Evolutionary conservation across 2,329 filamentous ascomycete species (phyloP), one percentile per base, ranked within the genome.

Genomic region (Botrytis pseudocinerea): DNA sequence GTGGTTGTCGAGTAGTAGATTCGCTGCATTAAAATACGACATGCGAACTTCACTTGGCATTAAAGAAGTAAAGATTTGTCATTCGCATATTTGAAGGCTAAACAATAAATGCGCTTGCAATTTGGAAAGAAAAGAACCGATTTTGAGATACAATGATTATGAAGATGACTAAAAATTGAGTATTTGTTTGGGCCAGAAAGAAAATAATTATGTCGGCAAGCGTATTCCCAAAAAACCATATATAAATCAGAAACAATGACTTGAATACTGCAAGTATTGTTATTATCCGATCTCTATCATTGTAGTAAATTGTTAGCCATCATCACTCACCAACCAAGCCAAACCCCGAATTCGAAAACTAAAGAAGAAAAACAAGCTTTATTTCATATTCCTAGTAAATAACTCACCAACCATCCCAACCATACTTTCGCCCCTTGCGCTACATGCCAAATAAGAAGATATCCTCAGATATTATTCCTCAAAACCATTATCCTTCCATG

Each of bases 361-460:
- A 44, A 48, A 68, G 18, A 40, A 32, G 28, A 44, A 32, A n/a
- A 66, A 20, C 2, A 42, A 63, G 25, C 25, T 69, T 57, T 18
- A 44, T 69, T 69, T 32, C n/a, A 32, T 57, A 22, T 42, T 42
- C 64, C 64, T 69, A 32, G 40, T 38, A 42, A 42, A 69, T 32
- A 57, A 69, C 51, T 69, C 65, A 42, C n/a, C 48, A 38, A 57
- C 64, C 38, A 57, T 57, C 38, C 48, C 35, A 69, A 40, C 48
- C 65, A 57, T 69, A 69, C 16, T 10, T 69, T 69, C 48, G 65
- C 65, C 65, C 48, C 65, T 44, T 69, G 65, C 35, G n/a, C 14
- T 42, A 57, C 35, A 32, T 57, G 48, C 65, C 18, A 57, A 57
- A 40, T 28, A 28, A 38, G 32, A 48, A 25, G 14, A 44, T 59